Evolutionary conservation across 495 filamentous ascomycete species (phyloP), one percentile per base, ranked within the genome.

Genomic region (Recurvomyces mirabilis): DNA sequence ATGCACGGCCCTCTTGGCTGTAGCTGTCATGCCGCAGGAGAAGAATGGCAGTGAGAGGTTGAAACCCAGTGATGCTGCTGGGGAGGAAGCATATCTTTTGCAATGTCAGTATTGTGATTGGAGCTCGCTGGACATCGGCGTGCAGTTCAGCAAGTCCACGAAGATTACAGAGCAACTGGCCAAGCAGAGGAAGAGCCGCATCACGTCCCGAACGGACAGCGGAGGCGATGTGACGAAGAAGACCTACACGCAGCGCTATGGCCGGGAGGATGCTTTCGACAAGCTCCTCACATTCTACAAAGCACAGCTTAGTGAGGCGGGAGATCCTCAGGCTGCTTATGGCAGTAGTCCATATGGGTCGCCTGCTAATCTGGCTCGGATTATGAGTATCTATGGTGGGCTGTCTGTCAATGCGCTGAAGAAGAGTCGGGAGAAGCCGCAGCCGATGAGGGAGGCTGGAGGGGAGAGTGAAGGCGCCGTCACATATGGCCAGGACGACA

Each of bases 351-450:
- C 75, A 41, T 87, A 85, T 58, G 68, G 67, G 38, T 93, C 87
- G 1, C 88, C 89, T 0, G 79, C 72, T 7, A 77, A 86, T 15
- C 66, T 94, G 31, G 79, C 85, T 33, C 77, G 89, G 15, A 83
- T 98, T 50, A 93, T 98, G 84, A 85, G 75, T 26, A 66, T 98
- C 23, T 95, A 94, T 62, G 82, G 85, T 2, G 79, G 78, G 34
- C 69, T 64, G 55, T 71, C 62, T 41, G 64, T 72, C 52, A 82
- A 83, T 51, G 85, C 81, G 51, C 61, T 76, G 30, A 83, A 82
- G 46, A 54, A 53, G 51, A 66, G 68, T 25, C 40, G 46, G 30
- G 53, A 56, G 19, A 84, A 80, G 51, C 65, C 73, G 0, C 71
- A 68, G 21, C 69, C 72, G 18, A 91, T 93, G 80, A 74, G 87